Evolutionary conservation across 2,329 filamentous ascomycete genomes (phyloP).

Genomic region (Trichophyton benhamiae): DNA sequence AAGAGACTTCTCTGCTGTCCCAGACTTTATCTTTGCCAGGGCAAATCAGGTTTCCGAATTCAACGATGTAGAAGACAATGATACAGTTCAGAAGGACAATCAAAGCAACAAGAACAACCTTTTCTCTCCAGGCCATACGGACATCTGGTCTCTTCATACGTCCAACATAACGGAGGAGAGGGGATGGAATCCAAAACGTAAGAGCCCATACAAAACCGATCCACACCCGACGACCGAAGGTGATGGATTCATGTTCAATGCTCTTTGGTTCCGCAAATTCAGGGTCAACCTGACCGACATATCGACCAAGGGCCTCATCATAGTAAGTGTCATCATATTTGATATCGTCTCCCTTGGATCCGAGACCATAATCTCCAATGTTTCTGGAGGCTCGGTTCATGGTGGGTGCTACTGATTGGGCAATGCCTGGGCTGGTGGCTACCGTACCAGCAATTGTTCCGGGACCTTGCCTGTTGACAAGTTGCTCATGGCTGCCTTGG

Average conservation of each 20-base stretch:
- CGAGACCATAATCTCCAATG: conserved; percentile 78
- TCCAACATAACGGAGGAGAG: conserved; percentile 63
- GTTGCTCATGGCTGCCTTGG: conserved; percentile 59
- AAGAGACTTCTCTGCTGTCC: conserved; percentile 55
- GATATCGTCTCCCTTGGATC: conserved; percentile 67
- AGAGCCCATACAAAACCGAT: conserved; percentile 69
- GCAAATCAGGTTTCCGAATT: conserved; percentile 72
- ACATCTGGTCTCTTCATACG: conserved; percentile 97
- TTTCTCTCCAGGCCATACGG: conserved; percentile 94
- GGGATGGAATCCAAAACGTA: conserved; percentile 92
- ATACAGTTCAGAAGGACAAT: conserved; percentile 70
- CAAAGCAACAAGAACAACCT: conserved; percentile 67
- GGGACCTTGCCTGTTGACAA: conserved; percentile 46
- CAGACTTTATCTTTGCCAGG: conserved; percentile 88
- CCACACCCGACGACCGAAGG: conserved; percentile 60
- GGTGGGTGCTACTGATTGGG: conserved; percentile 40
- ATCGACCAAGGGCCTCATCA: conserved; percentile 52
- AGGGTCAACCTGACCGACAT: conserved; percentile 58
- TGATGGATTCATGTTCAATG: conserved; percentile 57
- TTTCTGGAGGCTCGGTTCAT: conserved; percentile 48
- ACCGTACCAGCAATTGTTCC: conserved; percentile 36
- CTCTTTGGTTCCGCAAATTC: conserved; percentile 66
- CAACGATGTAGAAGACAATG: conserved; percentile 86
- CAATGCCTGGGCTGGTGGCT: conserved; percentile 33
- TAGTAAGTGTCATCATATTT: conserved; percentile 61